These are phyloP conservation scores for Digitaria exilis DNA, from an alignment of 202 grass and related monocot species.

Conservation along the genomic window DNA sequence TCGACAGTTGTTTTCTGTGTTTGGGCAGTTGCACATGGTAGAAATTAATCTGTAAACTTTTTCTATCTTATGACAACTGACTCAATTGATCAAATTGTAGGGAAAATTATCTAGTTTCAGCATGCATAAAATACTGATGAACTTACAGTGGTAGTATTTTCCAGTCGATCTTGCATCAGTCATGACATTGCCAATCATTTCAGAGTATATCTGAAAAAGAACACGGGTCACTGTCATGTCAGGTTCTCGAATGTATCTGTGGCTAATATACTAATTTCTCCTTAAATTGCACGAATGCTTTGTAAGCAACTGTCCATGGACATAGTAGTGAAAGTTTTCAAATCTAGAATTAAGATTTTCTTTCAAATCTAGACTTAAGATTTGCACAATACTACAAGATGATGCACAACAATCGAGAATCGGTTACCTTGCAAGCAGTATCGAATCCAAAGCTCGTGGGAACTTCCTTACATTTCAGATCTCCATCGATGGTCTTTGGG, in stretches of 20 bases:
- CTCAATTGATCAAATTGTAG: background rate
- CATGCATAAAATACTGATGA: background rate
- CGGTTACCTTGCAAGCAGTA: constrained; percentile 92
- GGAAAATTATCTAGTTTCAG: background rate
- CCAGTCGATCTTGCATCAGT: constrained; percentile 94
- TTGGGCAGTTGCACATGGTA: background rate
- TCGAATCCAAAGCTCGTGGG: constrained; percentile 99
- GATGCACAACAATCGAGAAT: constrained; percentile 1
- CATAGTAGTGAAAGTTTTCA: background rate
- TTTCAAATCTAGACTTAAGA: constrained; percentile 1
- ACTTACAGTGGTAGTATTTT: constrained; percentile 99
- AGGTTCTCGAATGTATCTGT: background rate
- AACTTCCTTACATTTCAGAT: constrained; percentile 96
- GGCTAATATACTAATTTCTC: background rate
- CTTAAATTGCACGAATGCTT: background rate
- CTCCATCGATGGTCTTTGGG: constrained; percentile 98
- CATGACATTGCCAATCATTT: constrained; percentile 99
- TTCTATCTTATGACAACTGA: background rate
- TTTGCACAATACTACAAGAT: background rate
- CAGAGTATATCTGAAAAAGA: constrained; percentile 84
- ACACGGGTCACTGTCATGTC: background rate
- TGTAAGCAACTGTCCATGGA: background rate
- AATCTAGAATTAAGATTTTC: constrained; percentile 1
- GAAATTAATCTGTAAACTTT: background rate
- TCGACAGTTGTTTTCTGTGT: background rate